phyloP scores from a whole-genome alignment of 345 rosid species.

The Cochlearia excelsa region DNA sequence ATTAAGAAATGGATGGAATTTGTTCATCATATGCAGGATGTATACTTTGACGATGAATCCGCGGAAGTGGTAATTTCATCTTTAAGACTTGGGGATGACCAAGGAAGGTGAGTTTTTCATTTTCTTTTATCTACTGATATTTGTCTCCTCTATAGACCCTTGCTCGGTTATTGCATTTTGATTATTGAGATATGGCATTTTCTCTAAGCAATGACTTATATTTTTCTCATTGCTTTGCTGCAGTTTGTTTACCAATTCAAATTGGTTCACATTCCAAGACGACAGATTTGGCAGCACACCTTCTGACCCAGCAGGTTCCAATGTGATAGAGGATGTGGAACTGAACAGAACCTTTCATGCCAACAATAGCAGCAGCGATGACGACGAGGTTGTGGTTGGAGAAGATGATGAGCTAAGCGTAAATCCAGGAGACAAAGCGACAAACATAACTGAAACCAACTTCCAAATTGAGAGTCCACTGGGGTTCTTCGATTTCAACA shows the following conservation, averaged over 20 bases:
- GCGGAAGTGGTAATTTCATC: slow-evolving; percentile 99
- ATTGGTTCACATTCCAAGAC: slow-evolving; percentile 98
- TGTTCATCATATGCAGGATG: slow-evolving; percentile 59
- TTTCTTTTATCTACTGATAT: neutral
- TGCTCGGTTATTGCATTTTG: neutral
- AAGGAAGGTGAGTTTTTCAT: slow-evolving; percentile 65
- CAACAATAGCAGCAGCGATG: slow-evolving; percentile 47
- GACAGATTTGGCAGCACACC: slow-evolving; percentile 59
- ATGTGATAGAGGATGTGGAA: slow-evolving; percentile 64
- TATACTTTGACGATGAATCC: slow-evolving; percentile 95
- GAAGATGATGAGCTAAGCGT: slow-evolving; percentile 61
- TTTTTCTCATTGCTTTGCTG: slow-evolving; percentile 21
- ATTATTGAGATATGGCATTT: neutral
- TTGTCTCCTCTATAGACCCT: neutral
- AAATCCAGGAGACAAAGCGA: slow-evolving; percentile 43
- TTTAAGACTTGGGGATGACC: slow-evolving; percentile 95
- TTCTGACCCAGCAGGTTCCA: slow-evolving; percentile 48
- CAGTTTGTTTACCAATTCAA: slow-evolving; percentile 89
- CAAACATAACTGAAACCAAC: slow-evolving; percentile 23
- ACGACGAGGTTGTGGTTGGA: slow-evolving; percentile 96
- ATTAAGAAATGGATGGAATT: slow-evolving; percentile 9
- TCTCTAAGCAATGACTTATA: slow-evolving; percentile 11
- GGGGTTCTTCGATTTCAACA: slow-evolving; percentile 45
- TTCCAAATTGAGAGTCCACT: slow-evolving; percentile 31
- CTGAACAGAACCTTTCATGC: slow-evolving; percentile 49